phyloP scores from a whole-genome alignment of 2,329 filamentous ascomycete genomes.

The Teratosphaeria viscida region DNA sequence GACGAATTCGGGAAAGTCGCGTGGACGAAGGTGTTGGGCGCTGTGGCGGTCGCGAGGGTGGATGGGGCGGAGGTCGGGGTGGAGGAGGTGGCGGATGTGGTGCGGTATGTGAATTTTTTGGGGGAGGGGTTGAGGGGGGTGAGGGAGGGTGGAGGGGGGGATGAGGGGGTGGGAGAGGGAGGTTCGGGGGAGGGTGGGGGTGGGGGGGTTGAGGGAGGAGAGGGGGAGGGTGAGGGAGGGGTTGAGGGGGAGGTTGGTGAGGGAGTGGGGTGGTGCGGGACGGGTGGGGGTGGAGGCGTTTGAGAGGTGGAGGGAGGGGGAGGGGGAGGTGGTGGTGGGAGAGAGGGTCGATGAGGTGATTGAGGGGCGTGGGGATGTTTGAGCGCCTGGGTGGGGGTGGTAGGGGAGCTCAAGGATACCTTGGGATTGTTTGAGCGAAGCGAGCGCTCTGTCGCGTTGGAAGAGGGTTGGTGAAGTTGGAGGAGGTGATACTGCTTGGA shows the following conservation, averaged over 20 bases:
- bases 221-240: not conserved
- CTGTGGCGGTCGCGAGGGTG: not conserved
- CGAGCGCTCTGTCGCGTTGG: not conserved
- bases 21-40: not conserved
- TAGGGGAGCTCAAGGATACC: too few species aligned
- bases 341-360: not conserved
- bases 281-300: not conserved
- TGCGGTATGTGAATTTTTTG: not conserved
- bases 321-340: not conserved
- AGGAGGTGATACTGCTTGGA: not conserved
- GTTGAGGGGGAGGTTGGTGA: not conserved
- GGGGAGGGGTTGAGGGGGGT: not conserved
- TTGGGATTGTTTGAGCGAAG: not conserved
- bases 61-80: not conserved
- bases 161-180: not conserved
- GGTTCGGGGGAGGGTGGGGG: not conserved
- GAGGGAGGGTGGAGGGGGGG: not conserved
- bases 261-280: not conserved
- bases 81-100: not conserved
- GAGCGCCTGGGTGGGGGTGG: too few species aligned
- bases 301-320: not conserved
- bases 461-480: not conserved
- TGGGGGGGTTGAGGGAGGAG: not conserved
- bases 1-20: not conserved
- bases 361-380: not conserved